These are phyloP conservation scores for Plectranthus barbatus DNA, from an alignment of 257 asterid species.

Conservation along the genomic window DNA sequence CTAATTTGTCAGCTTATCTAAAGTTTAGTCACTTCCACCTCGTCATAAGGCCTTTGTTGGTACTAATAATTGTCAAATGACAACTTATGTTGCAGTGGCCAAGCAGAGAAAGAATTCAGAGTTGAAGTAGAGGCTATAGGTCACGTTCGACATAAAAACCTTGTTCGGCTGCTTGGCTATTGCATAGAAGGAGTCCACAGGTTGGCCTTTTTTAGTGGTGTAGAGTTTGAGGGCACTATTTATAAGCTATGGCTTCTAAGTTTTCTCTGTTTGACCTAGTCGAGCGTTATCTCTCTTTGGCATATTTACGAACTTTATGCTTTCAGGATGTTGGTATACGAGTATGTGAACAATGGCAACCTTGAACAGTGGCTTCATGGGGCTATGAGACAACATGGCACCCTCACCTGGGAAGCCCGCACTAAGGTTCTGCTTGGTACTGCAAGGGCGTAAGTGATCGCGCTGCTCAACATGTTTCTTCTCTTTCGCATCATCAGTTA, in stretches of 20 bases:
- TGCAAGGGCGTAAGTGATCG: conserved; percentile 86
- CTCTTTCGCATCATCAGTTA: not conserved
- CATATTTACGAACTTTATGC: not conserved
- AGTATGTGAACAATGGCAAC: conserved; percentile 86
- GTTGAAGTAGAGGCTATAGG: conserved; percentile 98
- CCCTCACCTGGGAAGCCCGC: conserved; percentile 89
- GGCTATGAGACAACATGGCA: conserved; percentile 77
- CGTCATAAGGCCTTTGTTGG: not conserved
- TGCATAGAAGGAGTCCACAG: conserved; percentile 96
- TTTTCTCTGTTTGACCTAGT: not conserved
- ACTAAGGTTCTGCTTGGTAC: conserved; percentile 94
- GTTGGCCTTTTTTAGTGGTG: conserved; percentile 27
- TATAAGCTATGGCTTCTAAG: not conserved
- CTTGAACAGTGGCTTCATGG: conserved; percentile 98
- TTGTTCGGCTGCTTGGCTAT: conserved; percentile 92
- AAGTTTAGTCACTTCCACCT: not conserved
- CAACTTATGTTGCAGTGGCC: conserved; percentile 57
- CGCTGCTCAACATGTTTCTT: not conserved
- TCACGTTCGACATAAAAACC: conserved; percentile 95
- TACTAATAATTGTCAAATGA: conserved; percentile 1
- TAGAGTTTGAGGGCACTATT: not conserved
- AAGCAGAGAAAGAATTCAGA: conserved; percentile 92
- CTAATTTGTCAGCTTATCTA: not conserved
- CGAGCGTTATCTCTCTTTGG: not conserved
- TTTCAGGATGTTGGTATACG: conserved; percentile 89